phyloP scores from a whole-genome alignment of 2,329 filamentous ascomycete genomes.

The Zymoseptoria tritici region DNA sequence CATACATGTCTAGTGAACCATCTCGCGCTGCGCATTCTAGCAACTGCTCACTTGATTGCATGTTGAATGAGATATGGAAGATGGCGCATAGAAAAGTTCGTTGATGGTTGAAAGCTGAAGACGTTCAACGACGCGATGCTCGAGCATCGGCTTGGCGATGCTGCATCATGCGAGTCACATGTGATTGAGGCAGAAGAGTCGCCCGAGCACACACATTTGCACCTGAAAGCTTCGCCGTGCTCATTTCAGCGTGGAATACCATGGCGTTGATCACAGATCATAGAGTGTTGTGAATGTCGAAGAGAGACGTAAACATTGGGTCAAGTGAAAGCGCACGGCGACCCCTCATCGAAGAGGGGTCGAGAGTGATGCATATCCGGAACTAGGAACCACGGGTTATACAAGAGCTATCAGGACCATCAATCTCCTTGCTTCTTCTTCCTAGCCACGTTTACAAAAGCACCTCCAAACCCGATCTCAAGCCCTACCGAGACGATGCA shows the following conservation, averaged over 20 bases:
- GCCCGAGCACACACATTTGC: background rate
- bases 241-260: background rate
- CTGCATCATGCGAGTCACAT: background rate
- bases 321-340: background rate
- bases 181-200: background rate
- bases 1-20: slow-evolving; percentile 52
- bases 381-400: background rate
- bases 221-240: too few species aligned
- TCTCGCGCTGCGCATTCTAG: slow-evolving; percentile 51
- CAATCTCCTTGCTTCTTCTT: background rate
- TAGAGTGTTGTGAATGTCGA: background rate
- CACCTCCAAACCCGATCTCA: background rate
- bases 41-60: slow-evolving; percentile 39
- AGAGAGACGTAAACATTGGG: background rate
- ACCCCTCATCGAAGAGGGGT: background rate
- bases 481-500: slow-evolving; percentile 9
- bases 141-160: background rate
- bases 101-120: background rate
- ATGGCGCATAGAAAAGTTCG: slow-evolving; percentile 15
- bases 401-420: background rate
- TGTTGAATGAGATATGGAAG: slow-evolving; percentile 10
- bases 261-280: background rate
- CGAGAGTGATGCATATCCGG: background rate
- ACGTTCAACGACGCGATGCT: background rate
- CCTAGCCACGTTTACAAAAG: background rate